Conservation (phyloP, 2,329 filamentous ascomycete genomes). For the Rhynchosporium graminicola region DNA sequence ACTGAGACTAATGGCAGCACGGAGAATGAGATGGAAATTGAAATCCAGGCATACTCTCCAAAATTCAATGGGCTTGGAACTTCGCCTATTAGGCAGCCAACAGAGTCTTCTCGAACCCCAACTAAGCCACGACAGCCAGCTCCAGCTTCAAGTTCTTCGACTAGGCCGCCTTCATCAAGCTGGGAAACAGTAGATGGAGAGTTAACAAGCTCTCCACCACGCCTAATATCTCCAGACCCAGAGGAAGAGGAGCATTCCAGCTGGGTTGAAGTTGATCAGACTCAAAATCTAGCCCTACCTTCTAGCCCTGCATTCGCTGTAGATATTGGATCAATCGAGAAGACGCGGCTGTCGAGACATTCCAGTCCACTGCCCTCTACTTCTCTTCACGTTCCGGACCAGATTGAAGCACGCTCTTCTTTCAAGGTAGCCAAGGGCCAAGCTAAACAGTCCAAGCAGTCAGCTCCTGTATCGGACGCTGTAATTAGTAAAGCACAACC, state of each 20-base stretch:
- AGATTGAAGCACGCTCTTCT: not conserved
- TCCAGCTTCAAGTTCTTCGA: slow-evolving; percentile 10
- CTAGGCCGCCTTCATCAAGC: slow-evolving; percentile 26
- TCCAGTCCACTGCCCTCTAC: not conserved
- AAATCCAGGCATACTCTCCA: slow-evolving; percentile 34
- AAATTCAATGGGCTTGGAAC: slow-evolving; percentile 40
- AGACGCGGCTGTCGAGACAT: slow-evolving; percentile 12
- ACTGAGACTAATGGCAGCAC: slow-evolving; percentile 22
- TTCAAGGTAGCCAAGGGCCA: not conserved
- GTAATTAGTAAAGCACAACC: slow-evolving; percentile 25
- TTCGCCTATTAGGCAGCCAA: slow-evolving; percentile 29
- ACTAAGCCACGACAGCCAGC: slow-evolving; percentile 13
- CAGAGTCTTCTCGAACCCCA: slow-evolving; percentile 18
- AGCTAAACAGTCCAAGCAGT: not conserved
- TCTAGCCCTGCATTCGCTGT: slow-evolving; percentile 14
- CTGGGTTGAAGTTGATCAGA: slow-evolving; percentile 19
- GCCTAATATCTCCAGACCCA: not conserved
- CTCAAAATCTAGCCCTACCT: slow-evolving; percentile 5
- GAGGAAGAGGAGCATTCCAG: slow-evolving; percentile 18
- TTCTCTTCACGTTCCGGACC: not conserved
- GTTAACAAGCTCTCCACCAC: slow-evolving; percentile 13
- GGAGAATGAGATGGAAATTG: not conserved
- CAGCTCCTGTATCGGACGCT: not conserved
- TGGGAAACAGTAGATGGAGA: slow-evolving; percentile 32
- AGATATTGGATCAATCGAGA: not conserved